Evolutionary conservation across 257 asterid species (phyloP).

Genomic region (Cruciata laevipes): DNA sequence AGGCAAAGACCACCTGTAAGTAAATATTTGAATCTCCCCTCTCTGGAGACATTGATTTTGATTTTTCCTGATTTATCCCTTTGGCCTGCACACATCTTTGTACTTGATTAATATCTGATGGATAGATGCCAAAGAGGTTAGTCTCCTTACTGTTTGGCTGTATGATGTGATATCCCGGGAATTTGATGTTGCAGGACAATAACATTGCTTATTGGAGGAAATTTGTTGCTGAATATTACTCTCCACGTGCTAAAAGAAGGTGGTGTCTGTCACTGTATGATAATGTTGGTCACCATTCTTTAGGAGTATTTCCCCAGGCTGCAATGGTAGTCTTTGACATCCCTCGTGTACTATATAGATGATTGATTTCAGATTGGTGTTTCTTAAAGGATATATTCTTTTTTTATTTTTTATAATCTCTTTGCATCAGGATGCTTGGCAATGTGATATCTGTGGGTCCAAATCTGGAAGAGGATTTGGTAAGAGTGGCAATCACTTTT

Average conservation of each 20-base stretch:
- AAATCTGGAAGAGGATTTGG: constrained; percentile 99
- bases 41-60: background rate
- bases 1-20: constrained; percentile 90
- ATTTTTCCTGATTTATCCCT: background rate
- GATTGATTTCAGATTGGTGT: background rate
- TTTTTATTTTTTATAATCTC: constrained; percentile 9
- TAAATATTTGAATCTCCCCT: constrained; percentile 14
- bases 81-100: background rate
- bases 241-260: constrained; percentile 94
- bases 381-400: background rate
- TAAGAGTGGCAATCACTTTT: constrained; percentile 29
- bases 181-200: constrained; percentile 45
- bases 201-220: constrained; percentile 95
- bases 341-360: background rate
- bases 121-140: background rate
- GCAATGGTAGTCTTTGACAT: constrained; percentile 51
- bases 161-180: background rate
- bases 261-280: constrained; percentile 94
- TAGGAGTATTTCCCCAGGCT: constrained; percentile 94
- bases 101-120: background rate
- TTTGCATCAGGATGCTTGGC: constrained; percentile 81
- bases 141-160: background rate
- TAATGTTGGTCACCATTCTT: constrained; percentile 86
- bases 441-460: constrained; percentile 91
- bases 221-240: constrained; percentile 89